Base-by-base conservation (phyloP, 768 basidiomycete genomes). In the Mycena haematopus region DNA sequence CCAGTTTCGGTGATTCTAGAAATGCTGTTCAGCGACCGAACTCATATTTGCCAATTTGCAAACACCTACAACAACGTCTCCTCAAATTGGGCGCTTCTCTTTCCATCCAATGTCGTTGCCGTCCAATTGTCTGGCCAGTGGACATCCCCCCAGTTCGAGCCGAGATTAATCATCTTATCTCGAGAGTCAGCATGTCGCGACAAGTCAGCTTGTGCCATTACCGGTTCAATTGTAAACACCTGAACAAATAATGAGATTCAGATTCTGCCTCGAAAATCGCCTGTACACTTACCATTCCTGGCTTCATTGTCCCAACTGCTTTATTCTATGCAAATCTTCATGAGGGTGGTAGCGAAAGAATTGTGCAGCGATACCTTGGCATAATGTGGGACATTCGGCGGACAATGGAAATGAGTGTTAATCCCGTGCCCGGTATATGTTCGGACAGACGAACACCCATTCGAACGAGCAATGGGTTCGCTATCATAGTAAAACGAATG, bases 111-210 rank as follows among this genome's bases (percentile, higher is more conserved):
- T 6, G 97, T 99, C 22, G 91, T 93, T 1, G 96, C 94, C 3
- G 96, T 99, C 96, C 96, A 99, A 71, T 94, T 89, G 74, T 96
- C 95, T 33, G 90, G 90, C 95, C 95, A 95, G 72, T 95, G 93
- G 22, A 88, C 80, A 57, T 86, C 85, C 31, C 85, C 85, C 87
- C 90, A 91, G 65, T 81, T 86, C 54, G 82, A 81, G 6, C 96
- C 96, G 21, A 93, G 74, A 74, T 98, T 98, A 67, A 97, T 88
- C 96, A 98, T 98, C 86, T 96, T 74, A 15, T 54, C 70, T 56
- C 22, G 54, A 47, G 60, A 42, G 40, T 60, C 50, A 63, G 52
- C 65, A 52, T 22, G 17, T 11, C 33, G 36, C 35, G 45, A 70
- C 19, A 19, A 45, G 9, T 27, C 21, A 21, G 45, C 62, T 68